Evolutionary conservation across 345 rosid genomes (phyloP).

Genomic region (Erodium maritimum): DNA sequence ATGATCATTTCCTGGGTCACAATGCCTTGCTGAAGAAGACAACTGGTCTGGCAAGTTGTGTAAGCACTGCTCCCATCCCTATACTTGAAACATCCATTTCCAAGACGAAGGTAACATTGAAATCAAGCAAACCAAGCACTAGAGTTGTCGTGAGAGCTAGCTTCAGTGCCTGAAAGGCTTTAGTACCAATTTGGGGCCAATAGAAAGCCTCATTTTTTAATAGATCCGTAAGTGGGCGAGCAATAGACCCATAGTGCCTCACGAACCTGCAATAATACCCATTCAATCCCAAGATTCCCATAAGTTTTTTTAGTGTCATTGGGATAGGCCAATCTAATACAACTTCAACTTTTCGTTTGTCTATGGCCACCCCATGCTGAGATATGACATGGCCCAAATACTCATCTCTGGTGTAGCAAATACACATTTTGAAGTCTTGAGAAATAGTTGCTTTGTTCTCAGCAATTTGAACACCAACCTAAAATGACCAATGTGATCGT

Average conservation of each 20-base stretch:
- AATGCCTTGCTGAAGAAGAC: background rate
- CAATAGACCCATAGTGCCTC: too few species aligned
- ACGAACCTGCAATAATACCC: background rate
- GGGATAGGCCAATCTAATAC: background rate
- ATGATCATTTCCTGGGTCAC: background rate
- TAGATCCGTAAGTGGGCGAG: too few species aligned
- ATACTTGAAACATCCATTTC: background rate
- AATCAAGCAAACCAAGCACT: background rate
- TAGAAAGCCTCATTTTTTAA: too few species aligned
- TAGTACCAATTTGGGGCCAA: background rate
- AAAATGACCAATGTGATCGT: background rate
- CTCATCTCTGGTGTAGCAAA: background rate
- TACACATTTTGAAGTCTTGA: background rate
- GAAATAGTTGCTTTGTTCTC: background rate
- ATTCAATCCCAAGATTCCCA: background rate
- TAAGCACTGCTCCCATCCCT: background rate
- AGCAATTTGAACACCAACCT: background rate
- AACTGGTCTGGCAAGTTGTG: background rate
- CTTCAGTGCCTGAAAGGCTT: background rate
- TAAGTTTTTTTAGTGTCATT: background rate
- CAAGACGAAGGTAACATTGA: background rate
- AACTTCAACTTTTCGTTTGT: background rate
- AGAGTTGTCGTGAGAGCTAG: background rate
- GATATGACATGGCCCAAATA: conserved; percentile 2
- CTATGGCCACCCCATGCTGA: background rate